phyloP scores from a whole-genome alignment of 495 filamentous ascomycete species.

The Pseudoneurospora amorphoporcata region DNA sequence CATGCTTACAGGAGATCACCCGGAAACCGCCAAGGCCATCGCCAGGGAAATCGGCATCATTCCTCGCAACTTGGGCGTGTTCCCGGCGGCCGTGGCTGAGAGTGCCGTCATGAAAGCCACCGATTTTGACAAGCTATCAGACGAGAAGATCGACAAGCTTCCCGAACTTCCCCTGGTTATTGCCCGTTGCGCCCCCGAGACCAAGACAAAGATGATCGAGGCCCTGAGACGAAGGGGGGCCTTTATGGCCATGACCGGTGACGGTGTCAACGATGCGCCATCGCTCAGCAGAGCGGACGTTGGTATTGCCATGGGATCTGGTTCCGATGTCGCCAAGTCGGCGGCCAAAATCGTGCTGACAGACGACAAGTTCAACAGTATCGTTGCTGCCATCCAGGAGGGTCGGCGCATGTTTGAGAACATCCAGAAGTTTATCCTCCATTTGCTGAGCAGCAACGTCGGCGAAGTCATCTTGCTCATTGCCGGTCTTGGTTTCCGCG shows the following conservation, averaged over 20 bases:
- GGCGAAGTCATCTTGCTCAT: slow-evolving; percentile 64
- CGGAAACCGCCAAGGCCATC: slow-evolving; percentile 64
- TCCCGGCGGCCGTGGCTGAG: slow-evolving; percentile 43
- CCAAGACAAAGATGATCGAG: slow-evolving; percentile 60
- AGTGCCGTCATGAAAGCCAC: slow-evolving; percentile 52
- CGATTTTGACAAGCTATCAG: slow-evolving; percentile 51
- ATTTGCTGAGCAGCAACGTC: slow-evolving; percentile 63
- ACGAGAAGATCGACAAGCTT: slow-evolving; percentile 48
- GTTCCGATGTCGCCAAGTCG: slow-evolving; percentile 84
- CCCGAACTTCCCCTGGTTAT: slow-evolving; percentile 53
- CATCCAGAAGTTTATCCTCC: slow-evolving; percentile 74
- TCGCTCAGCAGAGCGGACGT: slow-evolving; percentile 69
- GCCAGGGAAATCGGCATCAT: slow-evolving; percentile 69
- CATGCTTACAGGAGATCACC: slow-evolving; percentile 76
- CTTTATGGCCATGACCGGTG: slow-evolving; percentile 58
- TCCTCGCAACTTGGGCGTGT: slow-evolving; percentile 42
- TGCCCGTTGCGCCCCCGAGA: slow-evolving; percentile 55
- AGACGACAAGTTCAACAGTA: slow-evolving; percentile 80
- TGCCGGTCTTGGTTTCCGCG: slow-evolving; percentile 63
- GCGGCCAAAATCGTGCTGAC: slow-evolving; percentile 81
- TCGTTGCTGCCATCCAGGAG: slow-evolving; percentile 64
- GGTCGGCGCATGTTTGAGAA: slow-evolving; percentile 68
- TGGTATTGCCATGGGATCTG: slow-evolving; percentile 79
- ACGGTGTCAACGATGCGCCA: slow-evolving; percentile 81
- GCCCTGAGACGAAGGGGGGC: slow-evolving; percentile 51